phyloP scores from a whole-genome alignment of 495 filamentous ascomycete genomes.

The Neurospora hispaniola region DNA sequence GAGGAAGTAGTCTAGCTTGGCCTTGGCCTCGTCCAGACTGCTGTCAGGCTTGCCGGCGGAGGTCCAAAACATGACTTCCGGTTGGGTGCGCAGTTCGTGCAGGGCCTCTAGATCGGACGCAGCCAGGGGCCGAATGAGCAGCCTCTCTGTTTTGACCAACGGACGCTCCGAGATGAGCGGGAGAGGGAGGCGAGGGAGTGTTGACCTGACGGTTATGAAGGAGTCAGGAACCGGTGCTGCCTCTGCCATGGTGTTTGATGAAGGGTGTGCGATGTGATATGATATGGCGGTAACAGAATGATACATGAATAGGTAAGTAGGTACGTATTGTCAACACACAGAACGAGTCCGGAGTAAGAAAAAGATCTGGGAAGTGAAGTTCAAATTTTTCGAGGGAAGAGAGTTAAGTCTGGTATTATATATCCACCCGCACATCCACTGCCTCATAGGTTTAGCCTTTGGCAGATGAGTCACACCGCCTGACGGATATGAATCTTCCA shows the following conservation, averaged over 20 bases:
- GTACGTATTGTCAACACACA: background rate
- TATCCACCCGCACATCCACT: background rate
- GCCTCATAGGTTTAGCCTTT: background rate
- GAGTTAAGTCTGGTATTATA: background rate
- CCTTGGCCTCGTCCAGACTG: constrained; percentile 23
- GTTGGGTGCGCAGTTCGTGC: constrained; percentile 33
- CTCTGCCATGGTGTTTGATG: background rate
- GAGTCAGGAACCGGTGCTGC: background rate
- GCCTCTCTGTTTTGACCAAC: constrained; percentile 30
- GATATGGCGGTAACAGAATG: background rate
- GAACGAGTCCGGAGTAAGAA: background rate
- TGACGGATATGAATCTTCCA: background rate
- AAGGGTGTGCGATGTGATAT: background rate
- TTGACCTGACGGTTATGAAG: constrained; percentile 25
- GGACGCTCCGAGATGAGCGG: constrained; percentile 17
- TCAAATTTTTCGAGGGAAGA: background rate
- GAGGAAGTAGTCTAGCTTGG: constrained; percentile 21
- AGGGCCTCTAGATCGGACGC: constrained; percentile 29
- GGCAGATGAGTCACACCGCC: background rate
- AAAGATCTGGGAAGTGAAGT: background rate
- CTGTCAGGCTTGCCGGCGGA: constrained; percentile 24
- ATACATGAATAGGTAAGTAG: background rate
- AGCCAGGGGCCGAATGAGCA: constrained; percentile 30
- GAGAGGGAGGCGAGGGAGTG: constrained; percentile 21
- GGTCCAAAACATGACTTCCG: constrained; percentile 42